Evolutionary conservation across 768 basidiomycete species (phyloP), one percentile per base, ranked within the genome.

Genomic region (Hypsizygus marmoreus): DNA sequence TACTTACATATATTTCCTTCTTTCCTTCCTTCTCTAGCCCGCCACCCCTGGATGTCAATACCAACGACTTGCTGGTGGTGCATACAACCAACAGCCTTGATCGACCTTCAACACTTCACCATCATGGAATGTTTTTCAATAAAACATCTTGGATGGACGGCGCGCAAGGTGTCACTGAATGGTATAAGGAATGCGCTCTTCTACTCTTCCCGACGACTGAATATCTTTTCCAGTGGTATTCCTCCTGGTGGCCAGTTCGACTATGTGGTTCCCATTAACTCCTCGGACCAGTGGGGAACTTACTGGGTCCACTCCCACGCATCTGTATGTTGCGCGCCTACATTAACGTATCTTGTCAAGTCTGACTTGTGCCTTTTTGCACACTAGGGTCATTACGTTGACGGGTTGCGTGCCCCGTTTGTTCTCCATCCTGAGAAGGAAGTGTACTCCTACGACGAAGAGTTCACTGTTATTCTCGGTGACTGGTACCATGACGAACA

Each of bases 101-200:
- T 43, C 53, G 70, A 20, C 77, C 84, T 0, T 78, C 88, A 0
- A 76, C 85, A 0, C 69, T 97, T 12, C 95, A 98, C 64, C 88
- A 95, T 60, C 95, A 97, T 67, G 95, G 95, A 51, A 91, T 95
- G 86, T 93, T 83, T 70, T 93, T 97, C 75, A 95, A 94, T 63
- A 76, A 80, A 1, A 78, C 88, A 0, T 79, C 81, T 13, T 97
- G 89, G 84, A 86, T 85, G 74, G 95, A 98, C 64, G 95, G 95
- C 28, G 92, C 95, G 0, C 65, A 79, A 24, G 81, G 76, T 5
- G 82, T 93, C 29, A 79, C 87, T 0, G 91, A 97, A 72, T 98
- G 93, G 90, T 88, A n/a, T n/a, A n/a, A n/a, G n/a, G n/a, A n/a
- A n/a, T n/a, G n/a, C n/a, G n/a, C n/a, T n/a, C n/a, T n/a, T n/a